These are phyloP conservation scores for Saccharomycopsis malanga DNA, from an alignment of 805 yeast genomes.

Conservation along the genomic window DNA sequence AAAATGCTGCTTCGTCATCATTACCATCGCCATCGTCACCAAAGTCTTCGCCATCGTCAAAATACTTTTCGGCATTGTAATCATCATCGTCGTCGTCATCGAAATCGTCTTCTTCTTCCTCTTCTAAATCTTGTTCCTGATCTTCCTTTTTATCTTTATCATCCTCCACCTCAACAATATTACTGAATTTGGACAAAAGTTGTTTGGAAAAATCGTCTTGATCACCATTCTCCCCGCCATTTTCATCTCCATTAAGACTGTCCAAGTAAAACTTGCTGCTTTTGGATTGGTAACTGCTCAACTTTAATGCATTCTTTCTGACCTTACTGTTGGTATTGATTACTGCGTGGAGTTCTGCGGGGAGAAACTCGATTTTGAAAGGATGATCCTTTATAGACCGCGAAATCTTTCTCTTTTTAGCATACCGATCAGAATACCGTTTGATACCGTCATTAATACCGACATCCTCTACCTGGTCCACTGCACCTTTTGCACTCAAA, in stretches of 20 bases:
- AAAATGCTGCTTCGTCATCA: slow-evolving; percentile 68
- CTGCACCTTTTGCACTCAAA: slow-evolving; percentile 23
- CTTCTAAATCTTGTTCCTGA: slow-evolving; percentile 37
- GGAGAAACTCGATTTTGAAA: slow-evolving; percentile 61
- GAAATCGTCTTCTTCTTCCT: slow-evolving; percentile 60
- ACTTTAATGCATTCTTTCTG: slow-evolving; percentile 28
- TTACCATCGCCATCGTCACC: slow-evolving; percentile 55
- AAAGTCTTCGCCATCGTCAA: slow-evolving; percentile 54
- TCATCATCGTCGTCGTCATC: slow-evolving; percentile 74
- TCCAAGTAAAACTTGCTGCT: slow-evolving; percentile 29
- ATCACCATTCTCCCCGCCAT: slow-evolving; percentile 24
- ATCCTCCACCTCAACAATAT: slow-evolving; percentile 40
- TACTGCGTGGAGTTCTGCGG: slow-evolving; percentile 65
- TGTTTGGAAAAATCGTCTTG: slow-evolving; percentile 27
- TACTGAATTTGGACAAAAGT: slow-evolving; percentile 32
- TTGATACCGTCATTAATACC: slow-evolving; percentile 61
- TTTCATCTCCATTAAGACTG: no score
- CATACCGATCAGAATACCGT: slow-evolving; percentile 75
- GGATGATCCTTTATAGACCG: slow-evolving; percentile 75
- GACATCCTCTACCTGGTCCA: slow-evolving; percentile 30
- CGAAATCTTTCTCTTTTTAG: slow-evolving; percentile 53
- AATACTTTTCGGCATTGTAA: slow-evolving; percentile 73
- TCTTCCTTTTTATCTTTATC: slow-evolving; percentile 33
- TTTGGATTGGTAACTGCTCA: slow-evolving; percentile 26
- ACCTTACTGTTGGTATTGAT: slow-evolving; percentile 57